Base-by-base conservation (phyloP, 306 rosid species). In the Oemleria cerasiformis region DNA sequence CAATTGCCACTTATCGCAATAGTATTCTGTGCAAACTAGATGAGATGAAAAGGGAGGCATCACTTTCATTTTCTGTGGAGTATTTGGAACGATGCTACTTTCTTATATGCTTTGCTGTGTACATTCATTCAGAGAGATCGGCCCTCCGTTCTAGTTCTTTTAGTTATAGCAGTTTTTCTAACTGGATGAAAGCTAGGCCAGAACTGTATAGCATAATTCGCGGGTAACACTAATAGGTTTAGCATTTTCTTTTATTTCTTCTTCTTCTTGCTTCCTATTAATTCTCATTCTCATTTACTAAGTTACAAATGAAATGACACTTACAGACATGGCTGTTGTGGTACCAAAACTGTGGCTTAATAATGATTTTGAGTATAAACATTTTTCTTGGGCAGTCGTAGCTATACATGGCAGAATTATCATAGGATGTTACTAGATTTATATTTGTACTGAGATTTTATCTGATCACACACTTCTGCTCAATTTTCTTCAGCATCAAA, bases 51-150 rank as follows among this genome's bases (percentile, higher is more conserved):
- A 86, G 87, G 80, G 97, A 87, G 74, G 93, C 97, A 42, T 83
- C 89, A 25, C 87, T 89, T 68, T 92, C 96, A 23, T 92, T 87
- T 78, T 92, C 89, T 45, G 77, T 89, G 83, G 97, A 92, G 85
- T 92, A 92, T 84, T 82, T 92, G 82, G 97, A 92, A 83, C 90
- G 97, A 86, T 92, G 89, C 90, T 92, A 92, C 91, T 92, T 92
- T 73, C 91, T 92, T 45, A 92, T 92, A 87, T 92, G 97, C 82
- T 92, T 92, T 84, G 90, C 97, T 17, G 97, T 92, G 59, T 92
- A 87, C 88, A 79, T 92, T 71, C 88, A 92, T 82, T 89, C 96
- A 43, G 90, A 88, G 81, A 80, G 85, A 80, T 79, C 84, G 70
- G 71, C 79, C 51, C 82, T 83, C 70, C 79, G 71, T 62, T 81